Percentiles rank a stretch among this genome's conserved stretches.
These are phyloP conservation scores for Talaromyces sp. DNA, from an alignment of 2,329 filamentous ascomycete species.

Conservation along the genomic window DNA sequence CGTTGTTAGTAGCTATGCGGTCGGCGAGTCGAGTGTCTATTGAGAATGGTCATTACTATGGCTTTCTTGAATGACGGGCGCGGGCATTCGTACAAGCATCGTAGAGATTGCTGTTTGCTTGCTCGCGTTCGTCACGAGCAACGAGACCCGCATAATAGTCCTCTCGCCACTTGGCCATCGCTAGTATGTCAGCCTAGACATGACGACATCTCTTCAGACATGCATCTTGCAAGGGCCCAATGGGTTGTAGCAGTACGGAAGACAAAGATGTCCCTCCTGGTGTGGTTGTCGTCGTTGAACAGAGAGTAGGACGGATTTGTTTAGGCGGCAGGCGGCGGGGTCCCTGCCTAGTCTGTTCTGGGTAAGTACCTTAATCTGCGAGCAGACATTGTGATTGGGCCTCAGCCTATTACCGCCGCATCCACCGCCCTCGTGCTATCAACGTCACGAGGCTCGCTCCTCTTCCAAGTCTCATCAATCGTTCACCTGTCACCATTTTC, in stretches of 20 bases:
- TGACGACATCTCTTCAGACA: background rate
- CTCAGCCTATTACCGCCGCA: conserved; percentile 24
- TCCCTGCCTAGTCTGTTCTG: conserved; percentile 2
- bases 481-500: background rate
- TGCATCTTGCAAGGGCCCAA: background rate
- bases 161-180: conserved; percentile 70
- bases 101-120: conserved; percentile 65
- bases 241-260: background rate
- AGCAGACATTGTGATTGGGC: background rate
- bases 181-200: conserved; percentile 9
- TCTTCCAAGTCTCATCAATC: conserved; percentile 4
- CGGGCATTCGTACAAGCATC: conserved; percentile 62
- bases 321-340: background rate
- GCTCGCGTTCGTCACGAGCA: conserved; percentile 67
- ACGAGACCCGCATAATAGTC: conserved; percentile 75
- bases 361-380: background rate
- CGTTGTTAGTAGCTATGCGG: conserved; percentile 52
- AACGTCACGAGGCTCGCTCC: conserved; percentile 18
- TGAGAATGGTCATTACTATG: conserved; percentile 13
- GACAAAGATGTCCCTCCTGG: background rate
- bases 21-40: conserved; percentile 65
- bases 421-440: conserved; percentile 29
- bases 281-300: background rate
- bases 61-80: background rate
- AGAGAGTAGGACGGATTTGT: background rate